Percentiles rank a stretch among this genome's conserved stretches.
These are phyloP conservation scores for Austroboletus novae-zelandiae DNA, from an alignment of 1,284 basidiomycete genomes.

Conservation along the genomic window DNA sequence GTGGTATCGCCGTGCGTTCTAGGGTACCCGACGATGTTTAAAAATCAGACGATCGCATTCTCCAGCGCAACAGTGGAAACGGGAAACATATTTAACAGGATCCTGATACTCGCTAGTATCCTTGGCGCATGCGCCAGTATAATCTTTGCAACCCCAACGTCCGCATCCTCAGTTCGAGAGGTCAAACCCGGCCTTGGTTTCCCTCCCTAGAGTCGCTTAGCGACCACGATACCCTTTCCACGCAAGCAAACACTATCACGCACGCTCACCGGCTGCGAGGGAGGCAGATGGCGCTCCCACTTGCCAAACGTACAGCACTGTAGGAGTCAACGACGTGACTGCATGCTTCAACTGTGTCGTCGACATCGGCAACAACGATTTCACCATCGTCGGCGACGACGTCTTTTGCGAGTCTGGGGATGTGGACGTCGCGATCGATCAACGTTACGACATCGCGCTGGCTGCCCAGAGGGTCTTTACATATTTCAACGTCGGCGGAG, in stretches of 20 bases:
- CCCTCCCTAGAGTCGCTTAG: background rate
- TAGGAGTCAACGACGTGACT: background rate
- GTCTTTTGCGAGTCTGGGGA: background rate
- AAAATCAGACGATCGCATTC: too few species aligned
- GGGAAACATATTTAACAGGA: too few species aligned
- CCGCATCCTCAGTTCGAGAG: too few species aligned
- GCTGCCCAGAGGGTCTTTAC: background rate
- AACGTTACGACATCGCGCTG: background rate
- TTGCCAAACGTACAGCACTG: background rate
- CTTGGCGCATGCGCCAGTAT: too few species aligned
- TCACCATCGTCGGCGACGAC: background rate
- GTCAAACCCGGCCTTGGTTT: too few species aligned
- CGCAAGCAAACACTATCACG: background rate
- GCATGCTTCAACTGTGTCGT: background rate
- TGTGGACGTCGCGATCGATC: background rate
- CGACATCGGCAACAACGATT: background rate
- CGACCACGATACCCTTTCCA: background rate
- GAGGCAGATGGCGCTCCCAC: background rate
- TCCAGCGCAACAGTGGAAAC: too few species aligned
- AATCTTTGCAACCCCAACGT: too few species aligned
- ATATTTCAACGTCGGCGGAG: background rate
- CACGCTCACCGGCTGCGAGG: background rate
- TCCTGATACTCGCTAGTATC: too few species aligned
- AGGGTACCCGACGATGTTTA: too few species aligned
- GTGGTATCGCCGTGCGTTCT: too few species aligned